phyloP scores from a whole-genome alignment of 345 rosid genomes.

The Leavenworthia alabamica region DNA sequence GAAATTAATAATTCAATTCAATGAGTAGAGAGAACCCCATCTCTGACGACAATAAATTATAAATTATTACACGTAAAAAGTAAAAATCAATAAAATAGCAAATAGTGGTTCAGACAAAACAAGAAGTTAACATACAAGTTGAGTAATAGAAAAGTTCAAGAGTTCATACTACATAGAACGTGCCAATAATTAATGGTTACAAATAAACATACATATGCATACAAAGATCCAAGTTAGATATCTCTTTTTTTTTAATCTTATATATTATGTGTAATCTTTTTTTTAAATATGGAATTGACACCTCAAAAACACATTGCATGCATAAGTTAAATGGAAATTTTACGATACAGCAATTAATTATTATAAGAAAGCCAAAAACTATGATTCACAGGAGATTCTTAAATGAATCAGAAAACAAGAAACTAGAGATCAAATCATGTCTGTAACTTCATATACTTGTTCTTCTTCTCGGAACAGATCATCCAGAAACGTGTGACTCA shows the following conservation, averaged over 20 bases:
- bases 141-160: constrained; percentile 14
- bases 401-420: not conserved
- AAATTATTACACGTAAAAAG: not conserved
- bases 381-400: constrained; percentile 6
- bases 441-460: not conserved
- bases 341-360: constrained; percentile 20
- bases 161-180: constrained; percentile 14
- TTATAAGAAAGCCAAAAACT: not conserved
- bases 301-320: too few species aligned
- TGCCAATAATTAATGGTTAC: constrained; percentile 7
- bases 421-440: not conserved
- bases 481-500: constrained; percentile 12
- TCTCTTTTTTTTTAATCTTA: too few species aligned
- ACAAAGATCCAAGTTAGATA: constrained; percentile 2
- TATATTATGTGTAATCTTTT: too few species aligned
- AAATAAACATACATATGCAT: not conserved
- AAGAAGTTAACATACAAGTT: constrained; percentile 17
- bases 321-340: constrained; percentile 1
- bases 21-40: not conserved
- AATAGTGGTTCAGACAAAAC: constrained; percentile 18
- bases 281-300: too few species aligned
- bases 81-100: constrained; percentile 9
- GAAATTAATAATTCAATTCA: not conserved
- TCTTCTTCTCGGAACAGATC: not conserved
- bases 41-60: not conserved